A percentile compares a stretch with the other conserved stretches of the same genome.
These are phyloP conservation scores for Bipolaris bicolor DNA, from an alignment of 2,329 filamentous ascomycete species.

Conservation along the genomic window DNA sequence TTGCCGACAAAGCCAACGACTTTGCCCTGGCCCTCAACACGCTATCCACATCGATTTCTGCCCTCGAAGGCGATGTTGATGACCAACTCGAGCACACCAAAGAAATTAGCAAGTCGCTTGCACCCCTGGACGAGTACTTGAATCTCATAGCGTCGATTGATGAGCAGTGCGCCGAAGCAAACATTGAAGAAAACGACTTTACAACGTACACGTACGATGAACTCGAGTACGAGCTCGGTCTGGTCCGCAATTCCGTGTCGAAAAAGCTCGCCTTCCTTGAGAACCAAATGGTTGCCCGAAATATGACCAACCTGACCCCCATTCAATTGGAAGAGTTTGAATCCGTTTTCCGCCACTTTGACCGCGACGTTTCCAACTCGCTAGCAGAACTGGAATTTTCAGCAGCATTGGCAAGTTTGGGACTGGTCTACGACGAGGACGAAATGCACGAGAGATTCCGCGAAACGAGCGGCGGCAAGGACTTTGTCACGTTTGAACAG, in stretches of 20 bases:
- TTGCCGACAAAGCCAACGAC: conserved; percentile 98
- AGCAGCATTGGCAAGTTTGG: conserved; percentile 90
- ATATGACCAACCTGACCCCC: conserved; percentile 98
- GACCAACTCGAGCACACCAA: conserved; percentile 90
- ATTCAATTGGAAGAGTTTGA: conserved; percentile 99
- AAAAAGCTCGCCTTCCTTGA: conserved; percentile 97
- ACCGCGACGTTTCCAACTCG: conserved; percentile 88
- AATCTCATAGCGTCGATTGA: conserved; percentile 86
- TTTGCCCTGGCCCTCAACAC: conserved; percentile 96
- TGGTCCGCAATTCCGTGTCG: conserved; percentile 89
- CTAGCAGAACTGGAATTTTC: conserved; percentile 95
- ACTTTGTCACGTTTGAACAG: conserved; percentile 93
- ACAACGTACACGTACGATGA: conserved; percentile 99
- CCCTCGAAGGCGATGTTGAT: conserved; percentile 95
- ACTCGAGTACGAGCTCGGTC: conserved; percentile 86
- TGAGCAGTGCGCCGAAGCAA: conserved; percentile 89
- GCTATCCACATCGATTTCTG: conserved; percentile 91
- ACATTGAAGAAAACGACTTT: conserved; percentile 99
- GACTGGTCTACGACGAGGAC: conserved; percentile 93
- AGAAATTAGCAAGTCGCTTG: conserved; percentile 81
- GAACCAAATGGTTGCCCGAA: conserved; percentile 97
- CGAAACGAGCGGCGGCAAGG: conserved; percentile 79
- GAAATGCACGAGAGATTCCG: conserved; percentile 97
- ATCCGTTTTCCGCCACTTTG: conserved; percentile 96
- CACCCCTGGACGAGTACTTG: conserved; percentile 89